phyloP scores from a whole-genome alignment of 148 eudicot genomes.

The Diospyros lotus region DNA sequence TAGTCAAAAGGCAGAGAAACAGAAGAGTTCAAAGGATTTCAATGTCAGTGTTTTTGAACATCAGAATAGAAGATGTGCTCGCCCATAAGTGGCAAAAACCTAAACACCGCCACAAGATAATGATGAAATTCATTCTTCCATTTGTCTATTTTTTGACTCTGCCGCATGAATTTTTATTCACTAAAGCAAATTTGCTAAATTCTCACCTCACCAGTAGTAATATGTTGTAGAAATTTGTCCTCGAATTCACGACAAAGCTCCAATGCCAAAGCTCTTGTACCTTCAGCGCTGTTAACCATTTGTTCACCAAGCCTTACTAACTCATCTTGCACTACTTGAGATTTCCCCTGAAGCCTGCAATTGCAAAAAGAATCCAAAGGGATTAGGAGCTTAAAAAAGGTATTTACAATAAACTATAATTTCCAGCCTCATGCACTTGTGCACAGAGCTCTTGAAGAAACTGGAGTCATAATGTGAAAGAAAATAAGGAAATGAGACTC shows the following conservation, averaged over 20 bases:
- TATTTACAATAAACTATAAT: neutral
- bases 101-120: no score
- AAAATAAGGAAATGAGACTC: neutral
- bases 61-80: no score
- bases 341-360: constrained; percentile 94
- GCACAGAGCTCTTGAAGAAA: neutral
- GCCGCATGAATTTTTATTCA: no score
- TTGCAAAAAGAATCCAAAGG: neutral
- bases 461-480: neutral
- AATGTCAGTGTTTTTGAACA: no score
- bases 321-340: constrained; percentile 91
- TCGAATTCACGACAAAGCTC: constrained; percentile 99
- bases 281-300: constrained; percentile 90
- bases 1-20: no score
- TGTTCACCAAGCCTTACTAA: constrained; percentile 88
- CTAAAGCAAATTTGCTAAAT: neutral
- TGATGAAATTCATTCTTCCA: no score
- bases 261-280: constrained; percentile 92
- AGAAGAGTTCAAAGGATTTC: no score
- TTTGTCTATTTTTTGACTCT: no score
- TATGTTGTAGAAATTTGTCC: constrained; percentile 86
- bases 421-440: neutral
- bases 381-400: constrained; percentile 1
- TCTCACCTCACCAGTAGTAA: constrained; percentile 92
- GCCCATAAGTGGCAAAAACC: no score